Base-by-base conservation (phyloP, 2,329 filamentous ascomycete species). In the Clarireedia homoeocarpa region DNA sequence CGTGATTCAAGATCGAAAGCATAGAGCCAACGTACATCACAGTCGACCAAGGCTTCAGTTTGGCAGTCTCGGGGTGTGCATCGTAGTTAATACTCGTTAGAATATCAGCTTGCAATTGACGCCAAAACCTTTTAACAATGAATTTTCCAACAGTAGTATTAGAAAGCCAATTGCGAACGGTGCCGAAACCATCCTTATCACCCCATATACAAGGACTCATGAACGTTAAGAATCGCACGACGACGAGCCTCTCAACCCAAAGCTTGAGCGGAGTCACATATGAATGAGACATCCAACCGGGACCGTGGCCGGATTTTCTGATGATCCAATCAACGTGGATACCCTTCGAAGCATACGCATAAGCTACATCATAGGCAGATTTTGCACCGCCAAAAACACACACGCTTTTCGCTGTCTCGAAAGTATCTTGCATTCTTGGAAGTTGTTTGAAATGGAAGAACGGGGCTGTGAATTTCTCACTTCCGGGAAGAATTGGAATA, bases 201-300 rank as follows among this genome's bases (percentile, higher is more conserved):
- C 83, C 85, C 84, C 85, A 91, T 14, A 86, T 77, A 66, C 86
- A 91, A 0, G 88, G 88, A 51, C 81, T 84, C 69, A 91, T 83
- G 83, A 85, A 90, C 2, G 82, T 86, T 53, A 91, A 71, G 60
- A 87, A 76, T 0, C 88, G 82, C 0, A 81, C 85, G 34, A 80
- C 78, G 4, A 85, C 77, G 4, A 90, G 75, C 63, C 85, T 82
- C 69, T 90, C 86, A 0, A 89, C 71, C 77, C 81, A 83, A 57
- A 77, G 78, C 67, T 84, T 84, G n/a, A 87, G 66, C 0, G 84
- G 84, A 1, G 85, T 87, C 15, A 88, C 83, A 55, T 81, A 82
- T 1, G 79, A 70, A 1, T 80, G 79, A 0, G 79, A 70, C 69
- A 86, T 75, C 75, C 75, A 86, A 0, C 74, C 72, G 0, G 84